Base-by-base conservation (phyloP, 352 stramenopile species). In the Globisporangium viniferum region DNA sequence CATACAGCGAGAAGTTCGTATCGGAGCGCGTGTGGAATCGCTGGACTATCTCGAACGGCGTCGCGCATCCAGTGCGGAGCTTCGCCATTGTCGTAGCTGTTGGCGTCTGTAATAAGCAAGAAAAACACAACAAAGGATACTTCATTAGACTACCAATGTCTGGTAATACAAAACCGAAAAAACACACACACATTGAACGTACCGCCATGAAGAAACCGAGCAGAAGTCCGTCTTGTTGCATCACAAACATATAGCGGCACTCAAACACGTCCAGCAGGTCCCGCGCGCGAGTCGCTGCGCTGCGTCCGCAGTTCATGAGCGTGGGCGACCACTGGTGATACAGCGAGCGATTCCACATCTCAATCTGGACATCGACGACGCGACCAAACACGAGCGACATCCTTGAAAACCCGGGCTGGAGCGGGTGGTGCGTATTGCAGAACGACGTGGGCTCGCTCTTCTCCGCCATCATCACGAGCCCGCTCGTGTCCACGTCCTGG, bases 301-400 rank as follows among this genome's bases (percentile, higher is more conserved):
- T 51, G 2, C 58, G 56, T 12, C 64, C 67, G 18, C 58, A 48
- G 14, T 14, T 53, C 14, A 73, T 8, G n/a, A 82, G 53, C 8
- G 64, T 46, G 29, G 66, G 60, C 5, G 46, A 31, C 68, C 74
- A 85, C 39, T 90, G 78, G 22, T 75, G 67, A 53, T 75, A 82
- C 66, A 92, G 75, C 68, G 80, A 90, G 46, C 76, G 72, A 61
- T 93, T 93, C 85, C 85, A 93, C n/a, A 76, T 49, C 31, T 76
- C 68, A 35, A 93, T 87, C 35, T 81, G 77, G 15, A 93, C 75
- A 35, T 89, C 69, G 15, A 93, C 61, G 22, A 78, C 66, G 27
- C 85, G 80, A 15, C 81, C 69, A 66, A 93, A 84, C 33, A 89
- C 82, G 31, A 79, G 84, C 27, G 72, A 77, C 18, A 93, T 77